Evolutionary conservation across 1,139 yeast species (phyloP), one percentile per base, ranked within the genome.

Genomic region (Suhomyces bokatorum): DNA sequence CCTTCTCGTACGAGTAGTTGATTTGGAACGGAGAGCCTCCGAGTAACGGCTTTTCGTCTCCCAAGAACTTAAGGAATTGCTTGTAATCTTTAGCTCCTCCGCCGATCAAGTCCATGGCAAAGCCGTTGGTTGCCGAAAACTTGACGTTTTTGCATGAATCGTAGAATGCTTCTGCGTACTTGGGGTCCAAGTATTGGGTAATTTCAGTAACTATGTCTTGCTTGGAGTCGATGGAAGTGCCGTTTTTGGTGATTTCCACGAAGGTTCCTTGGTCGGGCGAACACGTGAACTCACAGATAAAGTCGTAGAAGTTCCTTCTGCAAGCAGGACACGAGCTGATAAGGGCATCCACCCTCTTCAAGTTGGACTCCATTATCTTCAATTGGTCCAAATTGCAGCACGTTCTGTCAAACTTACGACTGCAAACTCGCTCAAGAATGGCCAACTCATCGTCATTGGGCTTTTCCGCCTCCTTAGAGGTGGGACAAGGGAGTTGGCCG

Each of bases 11-110:
- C 8, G 75, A 68, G 61, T 82, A 90, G 60, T 91, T 85, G 54
- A 93, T 91, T 61, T 93, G 98, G 60, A 93, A 90, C 0, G 98
- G 97, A 0, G 97, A 88, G 0, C 98, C 98, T 0, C 98, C 98
- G 6, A 93, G 70, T 51, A 88, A 56, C 0, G 98, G 98, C 60
- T 91, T 91, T 55, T 90, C 95, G 60, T 91, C 98, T 6, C 98
- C 98, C 46, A 93, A 66, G 59, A 91, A 93, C 64, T 89, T 87
- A 54, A 93, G 70, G 60, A 93, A 93, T 43, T 81, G 81, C 35
- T 70, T 59, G 59, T 80, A 87, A 57, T 83, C 80, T 47, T 75
- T 77, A 3, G 98, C 98, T 0, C 98, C 98, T 9, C 99, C 99
- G 6, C 99, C 99, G 40, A 93, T 85, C 41, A 93, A 75, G 60